Evolutionary conservation across 2,329 filamentous ascomycete species (phyloP), one percentile per base, ranked within the genome.

Genomic region (Monilinia aucupariae): DNA sequence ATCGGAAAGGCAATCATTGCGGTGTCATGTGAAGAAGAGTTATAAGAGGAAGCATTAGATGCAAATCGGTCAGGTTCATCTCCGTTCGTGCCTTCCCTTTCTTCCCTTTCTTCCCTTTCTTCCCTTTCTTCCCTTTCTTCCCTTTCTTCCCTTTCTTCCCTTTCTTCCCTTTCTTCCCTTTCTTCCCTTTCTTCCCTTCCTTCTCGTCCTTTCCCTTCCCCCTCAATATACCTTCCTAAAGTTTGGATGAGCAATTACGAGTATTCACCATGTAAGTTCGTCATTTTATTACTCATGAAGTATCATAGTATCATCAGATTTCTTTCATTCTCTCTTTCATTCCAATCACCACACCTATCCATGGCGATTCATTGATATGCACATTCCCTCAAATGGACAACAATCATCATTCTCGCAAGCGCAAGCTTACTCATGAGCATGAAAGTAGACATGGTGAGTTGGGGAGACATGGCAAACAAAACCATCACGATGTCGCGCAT

Each of bases 381-480:
- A 4, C 41, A 20, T 27, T 41, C 10, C 4, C 41, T 41, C 39
- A 47, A 56, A 53, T 64, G 50, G 50, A 64, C 9, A 27, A 27
- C n/a, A 27, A 61, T n/a, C 43, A 51, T 50, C 58, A 43, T n/a
- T 56, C 58, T n/a, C 49, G 48, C 45, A 64, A 61, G 58, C 62
- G 32, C 34, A 37, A 49, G 41, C 51, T 55, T 17, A 13, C 54
- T 15, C 41, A 25, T 25, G 39, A n/a, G 43, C 22, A 54, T 6
- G 27, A 22, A 34, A 37, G 17, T 48, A 51, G 27, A 56, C 8
- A 49, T 17, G 17, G n/a, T 20, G 59, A 32, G 17, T 39, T 47
- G 6, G 34, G 34, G 9, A 48, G 60, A n/a, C 27, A 30, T 2
- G n/a, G 34, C n/a, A 62, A 34, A 20, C 51, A 58, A 45, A 20